Base-by-base conservation (phyloP, 371 early-diverging fungal species). In the Mortierella sp. region DNA sequence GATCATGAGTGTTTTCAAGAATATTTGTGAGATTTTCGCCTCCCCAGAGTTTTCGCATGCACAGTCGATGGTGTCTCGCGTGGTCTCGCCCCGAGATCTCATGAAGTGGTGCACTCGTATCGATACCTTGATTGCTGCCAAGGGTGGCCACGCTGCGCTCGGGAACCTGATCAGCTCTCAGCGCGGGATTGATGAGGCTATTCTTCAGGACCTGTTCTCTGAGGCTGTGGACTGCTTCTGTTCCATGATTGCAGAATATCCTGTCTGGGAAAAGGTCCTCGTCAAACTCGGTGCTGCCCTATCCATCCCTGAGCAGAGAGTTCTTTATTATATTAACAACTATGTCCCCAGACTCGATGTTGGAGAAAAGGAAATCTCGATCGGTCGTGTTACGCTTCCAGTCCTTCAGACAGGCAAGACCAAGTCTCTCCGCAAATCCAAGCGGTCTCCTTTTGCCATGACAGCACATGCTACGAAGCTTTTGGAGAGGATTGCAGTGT, bases 151-250 rank as follows among this genome's bases (percentile, higher is more conserved):
- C 70, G 80, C 43, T 69, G 66, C 67, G 21, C 66, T 68, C 28
- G 66, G 47, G 45, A 68, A 72, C 65, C 7, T 47, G 68, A 75
- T 60, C 44, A 79, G 75, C 64, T 37, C 79, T 56, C 57, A 60
- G 67, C 37, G 84, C 68, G 56, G 80, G 30, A 29, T 86, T 53
- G 86, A 86, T 59, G 68, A 85, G 25, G 43, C 77, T 2, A 75
- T 88, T 7, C 82, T 89, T 21, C 84, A 86, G 59, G 88, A 87
- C 66, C 62, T 92, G 44, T 94, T 93, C 68, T 88, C 88, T 43
- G 98, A 98, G 81, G 98, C 95, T 0, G 88, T 91, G 16, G 98
- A 98, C 75, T 91, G 92, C 57, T 97, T 98, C 70, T 91, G 92
- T 28, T 91, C 91, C 51, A 94, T 95, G 92, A 91, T 96, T 60